Evolutionary conservation across 768 basidiomycete species (phyloP).

Genomic region (Agaricus blazei): DNA sequence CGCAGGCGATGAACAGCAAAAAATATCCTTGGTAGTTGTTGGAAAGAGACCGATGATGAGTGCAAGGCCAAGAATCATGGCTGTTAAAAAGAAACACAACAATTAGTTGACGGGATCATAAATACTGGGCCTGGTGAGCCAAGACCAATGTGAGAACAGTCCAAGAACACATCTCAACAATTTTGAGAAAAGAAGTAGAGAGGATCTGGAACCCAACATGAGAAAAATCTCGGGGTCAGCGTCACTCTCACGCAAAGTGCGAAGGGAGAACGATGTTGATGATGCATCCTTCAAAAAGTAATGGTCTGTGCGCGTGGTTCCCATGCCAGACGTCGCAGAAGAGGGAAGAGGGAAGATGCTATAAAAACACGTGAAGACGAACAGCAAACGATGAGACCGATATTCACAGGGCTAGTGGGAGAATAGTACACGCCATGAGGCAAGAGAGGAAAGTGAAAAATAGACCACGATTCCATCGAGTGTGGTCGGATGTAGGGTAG

Average conservation of each 20-base stretch:
- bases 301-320: background rate
- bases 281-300: conserved; percentile 4
- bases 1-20: background rate
- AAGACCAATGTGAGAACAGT: conserved; percentile 6
- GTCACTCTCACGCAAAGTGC: conserved; percentile 1
- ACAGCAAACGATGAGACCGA: conserved; percentile 21
- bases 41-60: conserved; percentile 8
- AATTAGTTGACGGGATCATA: conserved; percentile 11
- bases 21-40: conserved; percentile 9
- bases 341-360: conserved; percentile 20
- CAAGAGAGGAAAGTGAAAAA: conserved; percentile 19
- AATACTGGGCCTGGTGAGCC: conserved; percentile 8
- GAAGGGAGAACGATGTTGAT: conserved; percentile 1
- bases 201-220: too few species aligned
- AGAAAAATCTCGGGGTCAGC: background rate
- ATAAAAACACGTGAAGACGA: conserved; percentile 21
- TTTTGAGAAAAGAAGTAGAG: background rate
- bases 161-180: conserved; percentile 13
- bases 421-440: conserved; percentile 25
- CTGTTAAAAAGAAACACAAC: conserved; percentile 6
- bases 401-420: conserved; percentile 27
- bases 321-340: conserved; percentile 10
- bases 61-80: background rate
- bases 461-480: conserved; percentile 20
- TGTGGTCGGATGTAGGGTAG: conserved; percentile 26